Base-by-base conservation (phyloP, 805 yeast genomes). In the Lachancea thermotolerans region DNA sequence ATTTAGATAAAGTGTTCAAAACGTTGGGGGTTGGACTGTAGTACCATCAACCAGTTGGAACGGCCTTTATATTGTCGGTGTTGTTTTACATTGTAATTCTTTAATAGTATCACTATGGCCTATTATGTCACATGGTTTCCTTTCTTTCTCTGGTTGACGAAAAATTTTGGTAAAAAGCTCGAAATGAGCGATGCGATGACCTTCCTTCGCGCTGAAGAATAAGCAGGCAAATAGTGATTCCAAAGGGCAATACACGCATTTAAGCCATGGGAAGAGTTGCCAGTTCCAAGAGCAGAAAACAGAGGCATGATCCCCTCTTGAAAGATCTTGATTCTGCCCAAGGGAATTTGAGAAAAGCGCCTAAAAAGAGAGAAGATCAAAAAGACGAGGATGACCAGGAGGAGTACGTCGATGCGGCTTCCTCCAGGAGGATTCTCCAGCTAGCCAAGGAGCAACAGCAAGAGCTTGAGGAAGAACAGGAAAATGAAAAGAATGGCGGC, bases 401-500 rank as follows among this genome's bases (percentile, higher is more conserved):
- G 39, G 80, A 74, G 37, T 82, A 69, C 54, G 73, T 93, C 34
- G 96, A 91, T 68, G 85, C 97, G 15, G 72, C 79, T 15, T 70
- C 87, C 28, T 86, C 97, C 1, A 74, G 95, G 65, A 87, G 79
- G 67, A 90, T 93, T 64, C 71, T 93, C 53, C 86, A 85, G 62
- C 72, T 93, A 50, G 99, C 99, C 15, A 81, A 77, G 55, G 91
- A 85, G 57, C 99, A 93, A 69, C 96, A 89, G 66, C 89, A 85
- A 37, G 99, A 93, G 60, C 63, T 90, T 16, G 90, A 79, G 44
- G 80, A 72, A 39, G 95, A 86, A 58, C 84, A 79, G 49, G 69
- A 68, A 34, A 55, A 44, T 9, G 53, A 53, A 62, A 57, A 48
- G 54, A 50, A 51, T 58, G 46, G 42, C 49, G 55, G 46, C 54